These are phyloP conservation scores for Alternaria rosae DNA, from an alignment of 2,329 filamentous ascomycete species.

Conservation along the genomic window DNA sequence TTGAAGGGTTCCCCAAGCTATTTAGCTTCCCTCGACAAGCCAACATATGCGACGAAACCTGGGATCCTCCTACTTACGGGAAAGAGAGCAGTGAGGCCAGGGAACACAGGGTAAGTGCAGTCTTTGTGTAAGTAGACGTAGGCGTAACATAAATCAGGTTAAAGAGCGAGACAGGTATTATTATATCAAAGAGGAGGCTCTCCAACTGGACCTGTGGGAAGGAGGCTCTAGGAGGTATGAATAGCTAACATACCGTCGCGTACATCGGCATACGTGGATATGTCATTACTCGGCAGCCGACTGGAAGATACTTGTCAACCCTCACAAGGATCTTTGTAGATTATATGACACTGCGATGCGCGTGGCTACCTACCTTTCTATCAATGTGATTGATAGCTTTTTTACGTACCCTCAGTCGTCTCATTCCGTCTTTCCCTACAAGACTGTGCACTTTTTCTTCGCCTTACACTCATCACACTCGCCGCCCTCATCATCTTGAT, in stretches of 20 bases:
- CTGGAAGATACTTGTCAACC: neutral
- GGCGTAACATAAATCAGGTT: too few relatives aligned
- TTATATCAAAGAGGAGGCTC: too few relatives aligned
- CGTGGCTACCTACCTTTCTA: too few relatives aligned
- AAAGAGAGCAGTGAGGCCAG: too few relatives aligned
- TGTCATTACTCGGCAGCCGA: neutral
- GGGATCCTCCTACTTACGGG: too few relatives aligned
- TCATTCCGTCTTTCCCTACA: neutral
- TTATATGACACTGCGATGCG: neutral
- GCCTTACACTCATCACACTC: constrained; percentile 8
- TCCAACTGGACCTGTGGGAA: neutral
- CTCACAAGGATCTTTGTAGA: neutral
- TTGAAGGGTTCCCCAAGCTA: too few relatives aligned
- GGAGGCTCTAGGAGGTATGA: neutral
- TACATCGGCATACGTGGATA: neutral
- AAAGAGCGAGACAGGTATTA: too few relatives aligned
- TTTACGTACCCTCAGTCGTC: neutral
- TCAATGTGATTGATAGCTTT: neutral
- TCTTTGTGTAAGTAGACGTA: too few relatives aligned
- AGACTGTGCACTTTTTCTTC: neutral
- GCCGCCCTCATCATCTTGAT: neutral
- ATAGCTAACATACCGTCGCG: neutral
- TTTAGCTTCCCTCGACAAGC: too few relatives aligned
- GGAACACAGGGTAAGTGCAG: too few relatives aligned
- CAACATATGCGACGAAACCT: too few relatives aligned